phyloP scores from a whole-genome alignment of 2,329 filamentous ascomycete genomes.

The Lasiodiplodia sp. region DNA sequence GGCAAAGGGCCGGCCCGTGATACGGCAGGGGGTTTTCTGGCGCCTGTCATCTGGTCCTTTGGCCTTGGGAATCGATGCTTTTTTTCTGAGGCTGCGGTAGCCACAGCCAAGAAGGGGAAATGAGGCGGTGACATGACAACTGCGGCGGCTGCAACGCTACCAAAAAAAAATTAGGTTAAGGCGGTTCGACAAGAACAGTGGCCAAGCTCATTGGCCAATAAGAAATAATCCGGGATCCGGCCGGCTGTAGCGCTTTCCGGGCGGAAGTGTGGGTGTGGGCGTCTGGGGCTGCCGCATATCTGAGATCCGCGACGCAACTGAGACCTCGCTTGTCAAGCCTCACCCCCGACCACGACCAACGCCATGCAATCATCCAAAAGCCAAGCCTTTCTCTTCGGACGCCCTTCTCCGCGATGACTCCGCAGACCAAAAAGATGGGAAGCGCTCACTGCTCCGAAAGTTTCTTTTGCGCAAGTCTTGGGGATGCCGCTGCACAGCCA shows the following conservation, averaged over 20 bases:
- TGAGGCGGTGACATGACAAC: slow-evolving; percentile 11
- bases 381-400: neutral
- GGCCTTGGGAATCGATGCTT: slow-evolving; percentile 3
- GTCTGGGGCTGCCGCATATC: slow-evolving; percentile 23
- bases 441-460: too few species aligned
- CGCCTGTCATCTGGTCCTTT: neutral
- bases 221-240: neutral
- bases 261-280: slow-evolving; percentile 11
- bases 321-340: slow-evolving; percentile 25
- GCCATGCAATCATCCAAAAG: slow-evolving; percentile 1
- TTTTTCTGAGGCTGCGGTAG: slow-evolving; percentile 1
- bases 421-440: neutral
- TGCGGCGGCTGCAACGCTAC: slow-evolving; percentile 13
- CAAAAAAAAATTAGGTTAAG: neutral
- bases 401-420: neutral
- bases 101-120: slow-evolving; percentile 1
- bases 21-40: neutral
- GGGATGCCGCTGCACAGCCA: neutral
- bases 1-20: neutral
- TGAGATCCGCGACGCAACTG: slow-evolving; percentile 24
- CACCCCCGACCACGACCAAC: slow-evolving; percentile 1
- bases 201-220: slow-evolving; percentile 9
- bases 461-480: neutral
- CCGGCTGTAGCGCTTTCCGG: slow-evolving; percentile 14
- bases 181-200: neutral